phyloP scores from a whole-genome alignment of 768 basidiomycete genomes.

The Leccinum boreale region DNA sequence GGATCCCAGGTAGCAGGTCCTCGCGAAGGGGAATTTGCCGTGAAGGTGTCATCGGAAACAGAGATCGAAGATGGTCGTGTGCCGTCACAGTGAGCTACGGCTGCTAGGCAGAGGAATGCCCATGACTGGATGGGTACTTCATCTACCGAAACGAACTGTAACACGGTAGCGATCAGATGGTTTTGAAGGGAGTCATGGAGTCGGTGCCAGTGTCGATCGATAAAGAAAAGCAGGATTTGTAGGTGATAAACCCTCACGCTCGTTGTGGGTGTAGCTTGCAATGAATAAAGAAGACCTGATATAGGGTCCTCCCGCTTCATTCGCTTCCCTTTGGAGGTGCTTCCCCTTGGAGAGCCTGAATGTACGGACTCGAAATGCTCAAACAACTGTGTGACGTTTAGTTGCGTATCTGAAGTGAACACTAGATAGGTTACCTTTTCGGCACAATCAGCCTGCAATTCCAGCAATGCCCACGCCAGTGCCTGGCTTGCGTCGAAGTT shows the following conservation, averaged over 20 bases:
- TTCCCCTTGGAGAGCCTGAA: constrained; percentile 34
- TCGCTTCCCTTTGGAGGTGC: constrained; percentile 45
- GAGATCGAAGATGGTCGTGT: constrained; percentile 1
- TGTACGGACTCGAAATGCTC: constrained; percentile 55
- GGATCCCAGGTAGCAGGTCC: constrained; percentile 61
- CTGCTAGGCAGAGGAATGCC: constrained; percentile 78
- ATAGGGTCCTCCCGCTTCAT: constrained; percentile 58
- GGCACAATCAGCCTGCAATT: constrained; percentile 78
- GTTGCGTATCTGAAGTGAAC: neutral
- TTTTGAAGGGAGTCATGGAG: constrained; percentile 58
- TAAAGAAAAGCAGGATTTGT: constrained; percentile 81
- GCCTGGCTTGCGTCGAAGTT: constrained; percentile 70
- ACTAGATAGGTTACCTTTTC: constrained; percentile 46
- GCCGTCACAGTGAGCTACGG: constrained; percentile 58
- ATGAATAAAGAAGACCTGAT: constrained; percentile 47
- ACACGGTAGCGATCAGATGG: constrained; percentile 52
- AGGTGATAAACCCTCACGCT: constrained; percentile 49
- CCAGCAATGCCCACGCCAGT: constrained; percentile 72
- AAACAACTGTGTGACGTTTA: constrained; percentile 48
- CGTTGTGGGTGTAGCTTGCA: constrained; percentile 35
- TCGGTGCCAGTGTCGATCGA: constrained; percentile 70
- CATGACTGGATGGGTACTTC: constrained; percentile 74
- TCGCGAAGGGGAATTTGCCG: constrained; percentile 2
- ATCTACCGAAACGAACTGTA: constrained; percentile 60
- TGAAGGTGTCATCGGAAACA: neutral